Percentiles rank a stretch among this genome's conserved stretches.
Conservation (phyloP, 345 rosid genomes). For the Nephelium lappaceum region DNA sequence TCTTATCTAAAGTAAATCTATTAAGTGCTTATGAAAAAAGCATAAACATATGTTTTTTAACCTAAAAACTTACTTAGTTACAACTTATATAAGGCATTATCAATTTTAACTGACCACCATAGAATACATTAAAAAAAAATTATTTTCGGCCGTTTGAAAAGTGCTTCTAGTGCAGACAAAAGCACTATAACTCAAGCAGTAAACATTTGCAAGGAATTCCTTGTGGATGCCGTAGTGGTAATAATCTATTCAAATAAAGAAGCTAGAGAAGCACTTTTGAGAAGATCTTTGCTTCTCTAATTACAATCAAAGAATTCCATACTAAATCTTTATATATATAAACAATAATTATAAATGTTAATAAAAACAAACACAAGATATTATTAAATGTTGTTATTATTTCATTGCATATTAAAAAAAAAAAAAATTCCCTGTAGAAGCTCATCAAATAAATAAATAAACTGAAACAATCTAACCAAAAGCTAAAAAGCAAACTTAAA, state of each 20-base stretch:
- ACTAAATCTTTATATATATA: neutral
- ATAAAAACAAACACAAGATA: neutral
- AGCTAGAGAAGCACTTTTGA: neutral
- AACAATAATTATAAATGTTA: neutral
- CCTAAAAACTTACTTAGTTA: too few relatives aligned
- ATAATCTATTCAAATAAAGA: too few relatives aligned
- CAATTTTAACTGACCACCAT: too few relatives aligned
- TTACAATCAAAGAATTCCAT: neutral
- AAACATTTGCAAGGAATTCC: too few relatives aligned
- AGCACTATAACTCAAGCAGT: too few relatives aligned
- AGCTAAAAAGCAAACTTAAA: neutral
- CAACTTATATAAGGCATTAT: too few relatives aligned
- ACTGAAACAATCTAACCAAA: neutral
- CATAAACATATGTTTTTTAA: too few relatives aligned
- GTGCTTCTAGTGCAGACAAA: neutral
- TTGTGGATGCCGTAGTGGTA: too few relatives aligned
- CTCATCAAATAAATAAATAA: neutral
- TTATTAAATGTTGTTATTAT: neutral
- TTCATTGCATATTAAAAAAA: neutral
- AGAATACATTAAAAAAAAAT: too few relatives aligned
- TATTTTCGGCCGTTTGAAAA: neutral
- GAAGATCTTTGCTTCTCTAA: neutral
- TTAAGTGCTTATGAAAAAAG: too few relatives aligned
- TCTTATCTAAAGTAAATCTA: neutral
- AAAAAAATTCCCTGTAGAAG: neutral